Evolutionary conservation across 2,329 filamentous ascomycete species (phyloP).

Genomic region (Coleophoma eucalyptorum): DNA sequence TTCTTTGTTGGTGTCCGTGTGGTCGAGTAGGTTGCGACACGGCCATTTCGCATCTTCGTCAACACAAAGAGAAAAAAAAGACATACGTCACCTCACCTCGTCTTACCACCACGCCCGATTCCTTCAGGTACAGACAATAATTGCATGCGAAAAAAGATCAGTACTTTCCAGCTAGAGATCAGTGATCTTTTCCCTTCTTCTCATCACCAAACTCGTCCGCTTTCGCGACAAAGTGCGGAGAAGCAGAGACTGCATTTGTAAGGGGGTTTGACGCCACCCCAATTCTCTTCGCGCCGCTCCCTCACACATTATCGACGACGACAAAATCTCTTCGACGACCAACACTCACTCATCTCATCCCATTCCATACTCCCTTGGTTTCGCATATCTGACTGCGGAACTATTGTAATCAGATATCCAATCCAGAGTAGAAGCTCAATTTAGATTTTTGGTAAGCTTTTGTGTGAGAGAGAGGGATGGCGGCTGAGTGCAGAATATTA

Average conservation of each 20-base stretch:
- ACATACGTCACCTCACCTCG: not conserved
- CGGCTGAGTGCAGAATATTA: slow-evolving; percentile 1
- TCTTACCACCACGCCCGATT: not conserved
- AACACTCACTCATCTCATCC: not conserved
- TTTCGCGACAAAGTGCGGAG: not conserved
- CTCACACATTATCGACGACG: not conserved
- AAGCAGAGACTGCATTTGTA: slow-evolving; percentile 1
- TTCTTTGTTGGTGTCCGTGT: not conserved
- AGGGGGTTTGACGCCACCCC: slow-evolving; percentile 1
- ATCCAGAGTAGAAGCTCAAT: not conserved
- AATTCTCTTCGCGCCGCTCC: not conserved
- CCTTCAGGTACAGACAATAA: not conserved
- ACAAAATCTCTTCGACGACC: not conserved
- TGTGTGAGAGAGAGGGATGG: not conserved
- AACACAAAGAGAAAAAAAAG: not conserved
- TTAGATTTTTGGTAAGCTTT: not conserved
- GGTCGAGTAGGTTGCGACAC: not conserved
- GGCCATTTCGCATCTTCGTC: not conserved
- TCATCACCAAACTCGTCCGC: not conserved
- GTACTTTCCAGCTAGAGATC: not conserved
- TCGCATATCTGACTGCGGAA: not conserved
- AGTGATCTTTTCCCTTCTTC: not conserved
- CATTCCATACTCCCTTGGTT: not conserved
- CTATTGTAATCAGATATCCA: not conserved
- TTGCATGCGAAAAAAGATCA: not conserved